Base-by-base conservation (phyloP, 2,329 filamentous ascomycete genomes). In the Botrytis squamosa region DNA sequence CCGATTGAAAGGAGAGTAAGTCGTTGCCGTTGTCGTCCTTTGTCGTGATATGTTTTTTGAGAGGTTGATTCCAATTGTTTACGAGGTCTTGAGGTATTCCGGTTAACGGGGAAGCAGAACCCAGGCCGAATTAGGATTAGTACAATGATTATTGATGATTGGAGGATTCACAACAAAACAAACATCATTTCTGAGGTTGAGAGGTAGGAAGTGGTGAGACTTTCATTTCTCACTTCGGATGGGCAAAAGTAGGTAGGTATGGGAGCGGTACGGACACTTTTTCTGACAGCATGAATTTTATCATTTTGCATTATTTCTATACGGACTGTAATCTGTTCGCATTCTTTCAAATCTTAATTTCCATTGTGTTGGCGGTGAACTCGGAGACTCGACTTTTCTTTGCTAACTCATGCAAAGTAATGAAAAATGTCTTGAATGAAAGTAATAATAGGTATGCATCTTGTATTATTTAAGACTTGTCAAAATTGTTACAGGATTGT, bases 41-140 rank as follows among this genome's bases (percentile, higher is more conserved):
- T 63, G 68, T 72, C 25, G 71, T 60, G 64, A 52, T 72, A 72
- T 69, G 71, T 69, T 60, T 67, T 69, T 69, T 69, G 71, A 69
- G 60, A 72, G 64, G 46, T 68, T 68, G 49, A 68, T 68, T 72
- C 68, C 71, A 72, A 72, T 71, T 72, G 71, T 72, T 72, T 72
- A 72, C 71, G 63, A 60, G 67, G 42, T 69, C 38, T 72, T 69
- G 60, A 71, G 70, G 46, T 71, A 71, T 71, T 71, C 69, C 69
- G 69, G 71, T 72, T 72, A 72, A 72, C 71, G 70, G 64, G 64
- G 64, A 71, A 71, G 71, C 71, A 67, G 65, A 57, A 67, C 66
- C 64, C 60, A 71, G 52, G 40, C 63, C 46, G 16, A 14, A 46
- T 36, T 68, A 38, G 71, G 52, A 42, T 68, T 72, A 72, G 71